phyloP scores from a whole-genome alignment of 2,329 filamentous ascomycete species.

The Sclerotinia borealis region DNA sequence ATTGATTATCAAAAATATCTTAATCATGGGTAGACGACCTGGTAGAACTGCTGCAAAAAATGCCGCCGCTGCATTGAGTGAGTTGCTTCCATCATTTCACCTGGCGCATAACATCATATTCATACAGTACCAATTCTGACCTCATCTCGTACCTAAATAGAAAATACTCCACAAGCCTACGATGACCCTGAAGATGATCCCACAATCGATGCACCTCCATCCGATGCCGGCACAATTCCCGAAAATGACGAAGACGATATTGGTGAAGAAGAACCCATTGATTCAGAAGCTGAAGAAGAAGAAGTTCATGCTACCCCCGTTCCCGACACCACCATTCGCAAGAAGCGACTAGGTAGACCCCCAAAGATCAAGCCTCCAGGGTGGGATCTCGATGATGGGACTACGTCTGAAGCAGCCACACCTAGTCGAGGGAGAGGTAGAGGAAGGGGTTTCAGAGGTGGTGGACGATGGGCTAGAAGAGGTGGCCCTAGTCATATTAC shows the following conservation, averaged over 20 bases:
- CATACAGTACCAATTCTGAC: background rate
- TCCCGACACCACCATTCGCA: slow-evolving; percentile 51
- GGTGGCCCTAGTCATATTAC: slow-evolving; percentile 68
- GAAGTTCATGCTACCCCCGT: slow-evolving; percentile 32
- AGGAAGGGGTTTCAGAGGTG: slow-evolving; percentile 52
- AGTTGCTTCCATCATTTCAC: slow-evolving; percentile 26
- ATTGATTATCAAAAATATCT: background rate
- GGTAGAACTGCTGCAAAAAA: slow-evolving; percentile 49
- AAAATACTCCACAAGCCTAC: slow-evolving; percentile 42
- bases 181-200: slow-evolving; percentile 42
- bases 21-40: slow-evolving; percentile 41
- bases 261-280: slow-evolving; percentile 22
- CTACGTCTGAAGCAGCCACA: slow-evolving; percentile 38
- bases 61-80: slow-evolving; percentile 48
- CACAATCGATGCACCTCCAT: slow-evolving; percentile 36
- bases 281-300: slow-evolving; percentile 40
- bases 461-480: slow-evolving; percentile 61
- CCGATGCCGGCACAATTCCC: slow-evolving; percentile 26
- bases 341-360: slow-evolving; percentile 72
- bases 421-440: slow-evolving; percentile 52
- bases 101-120: slow-evolving; percentile 17
- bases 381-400: slow-evolving; percentile 57
- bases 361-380: slow-evolving; percentile 79
- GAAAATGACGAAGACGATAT: slow-evolving; percentile 39
- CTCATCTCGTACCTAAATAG: slow-evolving; percentile 29